Evolutionary conservation across 139 green algal species (phyloP).

Genomic region (Picochlorum sp.): DNA sequence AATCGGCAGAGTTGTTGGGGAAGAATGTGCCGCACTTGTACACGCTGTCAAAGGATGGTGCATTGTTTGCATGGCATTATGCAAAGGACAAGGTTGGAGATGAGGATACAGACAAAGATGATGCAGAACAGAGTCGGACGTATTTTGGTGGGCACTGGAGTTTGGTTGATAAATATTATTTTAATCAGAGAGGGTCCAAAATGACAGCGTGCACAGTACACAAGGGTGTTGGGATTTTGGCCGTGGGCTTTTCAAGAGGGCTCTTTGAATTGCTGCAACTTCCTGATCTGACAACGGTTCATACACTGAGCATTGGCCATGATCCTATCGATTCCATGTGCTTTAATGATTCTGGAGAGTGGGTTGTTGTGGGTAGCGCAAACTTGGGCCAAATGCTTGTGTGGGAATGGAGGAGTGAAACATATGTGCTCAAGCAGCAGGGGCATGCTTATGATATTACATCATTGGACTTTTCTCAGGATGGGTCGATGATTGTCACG

Average conservation of each 20-base stretch:
- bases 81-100: neutral
- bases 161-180: constrained; percentile 73
- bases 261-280: constrained; percentile 86
- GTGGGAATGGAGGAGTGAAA: constrained; percentile 95
- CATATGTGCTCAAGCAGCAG: constrained; percentile 87
- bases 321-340: constrained; percentile 46
- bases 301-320: constrained; percentile 46
- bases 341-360: constrained; percentile 82
- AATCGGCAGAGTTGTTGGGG: constrained; percentile 39
- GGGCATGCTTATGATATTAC: constrained; percentile 83
- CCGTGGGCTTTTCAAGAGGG: constrained; percentile 69
- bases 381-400: constrained; percentile 93
- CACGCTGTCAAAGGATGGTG: constrained; percentile 76
- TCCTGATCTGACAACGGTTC: constrained; percentile 62
- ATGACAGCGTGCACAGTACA: constrained; percentile 55
- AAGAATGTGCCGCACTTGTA: constrained; percentile 45
- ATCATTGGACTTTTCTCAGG: constrained; percentile 65
- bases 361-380: constrained; percentile 72
- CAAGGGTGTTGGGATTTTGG: constrained; percentile 44
- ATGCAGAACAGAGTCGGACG: constrained; percentile 5
- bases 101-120: neutral
- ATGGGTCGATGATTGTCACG: constrained; percentile 74
- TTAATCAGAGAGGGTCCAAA: constrained; percentile 45
- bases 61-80: constrained; percentile 75
- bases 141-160: constrained; percentile 58